Base-by-base conservation (phyloP, 257 asterid genomes). In the Jaltomata sinuosa region DNA sequence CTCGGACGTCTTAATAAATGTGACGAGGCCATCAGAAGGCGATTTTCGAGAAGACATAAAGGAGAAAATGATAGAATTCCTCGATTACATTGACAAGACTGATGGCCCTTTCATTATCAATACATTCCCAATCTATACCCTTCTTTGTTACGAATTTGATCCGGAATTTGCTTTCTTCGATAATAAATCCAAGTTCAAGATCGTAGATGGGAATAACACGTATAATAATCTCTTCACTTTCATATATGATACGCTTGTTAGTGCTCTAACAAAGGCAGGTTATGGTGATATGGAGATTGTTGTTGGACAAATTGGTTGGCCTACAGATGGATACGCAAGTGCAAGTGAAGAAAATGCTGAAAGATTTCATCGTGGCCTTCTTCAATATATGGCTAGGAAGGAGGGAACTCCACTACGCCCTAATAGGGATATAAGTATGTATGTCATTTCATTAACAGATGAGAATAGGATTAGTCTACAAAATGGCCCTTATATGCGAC, bases 361-460 rank as follows among this genome's bases (percentile, higher is more conserved):
- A 83, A 77, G 88, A 18, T 91, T 87, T 80, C 82, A 50, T 86
- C 81, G 83, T 14, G 32, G 84, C 65, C 8, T 91, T 1, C 74
- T 91, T 7, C 89, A 87, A 5, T 31, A 34, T 5, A 85, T 87
- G 22, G 14, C 42, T 0, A 61, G 87, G 71, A 32, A 86, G 49
- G 84, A 53, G 36, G 95, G 95, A 57, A 91, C 94, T 11, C 93
- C 94, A 0, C 86, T 87, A 85, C 89, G 88, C 0, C 93, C 91
- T 0, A 88, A 89, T 0, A 25, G 1, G 0, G 85, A 88, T 6
- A 84, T 90, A n/a, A 88, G 86, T 21, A 49, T 38, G 29, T 86
- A 61, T 83, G 2, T 91, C 0, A 86, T 84, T 2, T 5, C 77
- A 7, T 53, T 91, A 0, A 67, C 89, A 6, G 94, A 93, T 10